Percentiles rank a stretch among this genome's conserved stretches.
Conservation (phyloP, 371 early-diverging fungal species). For the Blyttiomyces sp. region DNA sequence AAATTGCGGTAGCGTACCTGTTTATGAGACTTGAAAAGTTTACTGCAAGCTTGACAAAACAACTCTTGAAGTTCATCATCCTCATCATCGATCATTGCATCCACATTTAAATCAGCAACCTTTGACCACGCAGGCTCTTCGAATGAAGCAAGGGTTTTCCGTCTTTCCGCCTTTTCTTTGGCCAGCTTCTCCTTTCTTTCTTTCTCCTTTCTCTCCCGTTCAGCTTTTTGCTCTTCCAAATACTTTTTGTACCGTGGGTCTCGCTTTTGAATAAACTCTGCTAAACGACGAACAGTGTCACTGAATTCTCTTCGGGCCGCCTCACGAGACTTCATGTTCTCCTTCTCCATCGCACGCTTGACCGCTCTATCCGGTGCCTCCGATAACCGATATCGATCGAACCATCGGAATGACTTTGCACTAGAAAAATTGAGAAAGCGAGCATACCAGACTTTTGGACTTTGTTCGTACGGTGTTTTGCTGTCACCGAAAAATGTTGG, state of each 20-base stretch:
- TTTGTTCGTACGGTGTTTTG: conserved; percentile 47
- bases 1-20: conserved; percentile 35
- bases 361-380: conserved; percentile 81
- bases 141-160: conserved; percentile 13
- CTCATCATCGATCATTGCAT: conserved; percentile 18
- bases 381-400: conserved; percentile 77
- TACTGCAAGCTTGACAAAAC: conserved; percentile 81
- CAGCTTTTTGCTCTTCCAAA: conserved; percentile 48
- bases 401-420: conserved; percentile 83
- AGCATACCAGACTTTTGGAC: conserved; percentile 19
- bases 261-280: conserved; percentile 56
- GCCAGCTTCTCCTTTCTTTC: conserved; percentile 52
- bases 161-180: conserved; percentile 42
- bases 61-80: conserved; percentile 29
- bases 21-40: conserved; percentile 68
- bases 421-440: conserved; percentile 58
- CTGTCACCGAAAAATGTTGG: conserved; percentile 68
- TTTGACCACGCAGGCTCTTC: conserved; percentile 34
- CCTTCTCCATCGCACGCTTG: conserved; percentile 85
- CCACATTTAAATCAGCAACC: conserved; percentile 3
- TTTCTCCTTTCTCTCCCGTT: conserved; percentile 48
- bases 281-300: conserved; percentile 64
- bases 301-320: conserved; percentile 78
- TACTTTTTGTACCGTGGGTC: conserved; percentile 71
- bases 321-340: conserved; percentile 86